Base-by-base conservation (phyloP, 1,139 yeast species). In the Yamadazyma trypodendri region DNA sequence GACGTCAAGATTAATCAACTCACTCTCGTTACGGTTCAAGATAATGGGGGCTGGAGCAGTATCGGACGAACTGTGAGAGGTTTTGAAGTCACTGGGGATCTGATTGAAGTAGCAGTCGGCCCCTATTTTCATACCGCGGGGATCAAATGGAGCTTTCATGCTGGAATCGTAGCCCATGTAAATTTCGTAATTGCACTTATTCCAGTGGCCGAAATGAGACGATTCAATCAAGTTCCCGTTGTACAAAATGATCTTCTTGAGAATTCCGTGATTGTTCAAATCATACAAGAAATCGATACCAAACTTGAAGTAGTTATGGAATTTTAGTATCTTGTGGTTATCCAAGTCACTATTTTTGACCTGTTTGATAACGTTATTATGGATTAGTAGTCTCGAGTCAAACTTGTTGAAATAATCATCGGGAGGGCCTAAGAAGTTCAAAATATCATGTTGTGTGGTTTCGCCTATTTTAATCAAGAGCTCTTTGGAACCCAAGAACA, bases 271-370 rank as follows among this genome's bases (percentile, higher is more conserved):
- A 3, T 41, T 40, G 43, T 63, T 63, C 32, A 72, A 51, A 40
- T 72, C 72, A 50, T 77, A 79, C 25, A 78, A 54, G 5, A 78
- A 55, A 51, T 79, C 84, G 31, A 79, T 54, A 0, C 85, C 85
- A 40, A 56, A 63, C 20, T 64, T 55, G 52, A 68, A 79, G 51
- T 79, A 79, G 49, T 78, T 79, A 53, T 79, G 83, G 46, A 78
- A 75, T 43, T 71, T 73, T 45, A 54, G 35, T 28, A 42, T 44
- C 35, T 37, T 38, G 25, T 34, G 37, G 23, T 28, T 23, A 15
- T 31, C 32, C 32, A 23, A 27, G 12, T 31, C 31, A 23, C 27
- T 28, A 4, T 25, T 30, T 21, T 50, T 34, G 16, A 30, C 28
- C 8, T 25, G 24, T 24, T 51, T 47, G 17, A 48, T 38, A 18